phyloP scores from a whole-genome alignment of 2,329 filamentous ascomycete species.

The Diaporthe batatas region DNA sequence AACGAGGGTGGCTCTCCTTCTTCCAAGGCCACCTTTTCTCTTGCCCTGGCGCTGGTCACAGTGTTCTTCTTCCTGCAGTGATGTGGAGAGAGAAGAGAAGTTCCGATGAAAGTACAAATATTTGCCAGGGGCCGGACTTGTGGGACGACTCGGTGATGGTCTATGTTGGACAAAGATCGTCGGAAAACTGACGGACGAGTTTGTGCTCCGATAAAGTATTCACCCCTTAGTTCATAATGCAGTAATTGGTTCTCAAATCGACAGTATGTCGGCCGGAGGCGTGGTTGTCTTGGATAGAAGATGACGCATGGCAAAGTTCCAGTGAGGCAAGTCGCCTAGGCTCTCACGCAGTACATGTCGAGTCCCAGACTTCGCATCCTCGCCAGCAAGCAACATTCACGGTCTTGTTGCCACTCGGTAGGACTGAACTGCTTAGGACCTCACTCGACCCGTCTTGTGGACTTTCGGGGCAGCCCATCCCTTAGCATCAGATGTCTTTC shows the following conservation, averaged over 20 bases:
- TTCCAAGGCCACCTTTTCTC: slow-evolving; percentile 3
- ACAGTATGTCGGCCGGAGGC: background rate
- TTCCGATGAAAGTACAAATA: background rate
- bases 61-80: background rate
- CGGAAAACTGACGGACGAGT: background rate
- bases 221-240: slow-evolving; percentile 1
- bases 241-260: background rate
- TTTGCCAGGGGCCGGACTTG: background rate
- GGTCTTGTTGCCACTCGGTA: background rate
- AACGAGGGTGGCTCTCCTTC: background rate
- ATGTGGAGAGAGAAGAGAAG: background rate
- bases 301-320: background rate
- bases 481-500: background rate
- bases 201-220: background rate
- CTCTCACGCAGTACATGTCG: background rate
- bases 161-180: background rate
- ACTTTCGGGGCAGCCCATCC: background rate
- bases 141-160: too few species aligned
- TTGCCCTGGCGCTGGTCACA: background rate
- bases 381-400: background rate
- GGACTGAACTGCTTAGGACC: background rate
- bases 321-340: background rate
- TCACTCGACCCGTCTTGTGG: background rate
- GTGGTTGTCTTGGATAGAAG: background rate
- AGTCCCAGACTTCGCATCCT: background rate